Base-by-base conservation (phyloP, 139 green algal genomes). In the Choricystis sp. region DNA sequence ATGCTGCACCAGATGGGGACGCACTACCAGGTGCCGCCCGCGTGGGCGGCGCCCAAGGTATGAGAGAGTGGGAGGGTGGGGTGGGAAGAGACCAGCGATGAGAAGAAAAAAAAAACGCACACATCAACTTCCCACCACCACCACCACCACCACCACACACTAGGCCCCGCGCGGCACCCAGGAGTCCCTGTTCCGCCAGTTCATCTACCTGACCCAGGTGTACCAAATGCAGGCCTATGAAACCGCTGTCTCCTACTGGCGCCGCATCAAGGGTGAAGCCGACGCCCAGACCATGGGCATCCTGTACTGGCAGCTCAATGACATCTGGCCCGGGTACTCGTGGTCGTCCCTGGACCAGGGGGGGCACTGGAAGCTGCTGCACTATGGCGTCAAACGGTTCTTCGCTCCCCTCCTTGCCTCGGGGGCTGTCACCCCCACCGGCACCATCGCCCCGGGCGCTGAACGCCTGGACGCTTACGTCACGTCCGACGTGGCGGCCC, bases 241-340 rank as follows among this genome's bases (percentile, higher is more conserved):
- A 26, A 79, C 78, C 1, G 81, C 85, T 0, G 60, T 75, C 9
- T 55, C 57, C 26, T 49, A 63, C 3, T 94, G 85, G 85, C 73
- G 83, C 0, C 75, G 79, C n/a, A 57, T 79, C 49, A 74, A 77
- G 48, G 63, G 49, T 22, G 69, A 84, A 30, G 69, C 79, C 2
- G 28, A 63, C 25, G 74, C 70, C 2, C 67, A 66, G 25, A 91
- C 78, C 20, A 85, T 83, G 80, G 86, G 86, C 1, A 69, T 91
- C 26, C 75, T 94, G 29, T 91, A 89, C 71, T 90, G 81, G 84
- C 84, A 91, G 75, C 79, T 89, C 25, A 89, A 89, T 31, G 81
- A 91, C 63, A 73, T 91, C n/a, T 90, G 83, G 83, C 28, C 72
- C 65, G 84, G 75, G 3, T 67, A 77, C 29, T 85, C 74, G 26